Evolutionary conservation across 176 grass and related monocot genomes (phyloP), one percentile per base, ranked within the genome.

Genomic region (Aegilops tauschii): DNA sequence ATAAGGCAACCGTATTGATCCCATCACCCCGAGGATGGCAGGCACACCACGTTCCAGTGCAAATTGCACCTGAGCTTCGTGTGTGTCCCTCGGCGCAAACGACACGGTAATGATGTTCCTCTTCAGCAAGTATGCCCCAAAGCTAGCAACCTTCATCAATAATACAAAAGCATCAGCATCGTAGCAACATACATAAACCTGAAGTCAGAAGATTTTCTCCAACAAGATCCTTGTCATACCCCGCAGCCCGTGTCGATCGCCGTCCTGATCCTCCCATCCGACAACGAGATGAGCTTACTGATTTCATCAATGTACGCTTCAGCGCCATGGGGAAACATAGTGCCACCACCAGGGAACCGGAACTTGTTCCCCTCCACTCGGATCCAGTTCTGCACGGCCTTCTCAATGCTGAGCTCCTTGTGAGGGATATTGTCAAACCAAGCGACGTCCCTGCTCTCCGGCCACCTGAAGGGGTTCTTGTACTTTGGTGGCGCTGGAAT

Each of bases 401-500:
- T 98, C 91, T 98, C 96, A 5, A 98, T 94, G 87, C 96, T 98
- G 81, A 98, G 88, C 84, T 98, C 96, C 88, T 95, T 98, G 86
- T 98, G 96, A 11, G 96, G 96, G 59, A 98, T 98, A 34, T 98
- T 98, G 77, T 95, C 90, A 34, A 90, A 98, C 92, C 93, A 98
- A 28, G 93, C 96, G 1, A 94, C 88, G 81, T 98, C 93, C 45
- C 96, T 90, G 84, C 96, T 92, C 28, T 77, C 86, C 18, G 96
- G 96, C 96, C 96, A 98, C 81, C 80, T 92, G 14, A 76, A 76
- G 42, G 73, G 73, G 44, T 50, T 76, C 73, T 76, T 76, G 73
- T 76, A 76, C 73, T 86, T 93, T 3, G 91, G 93, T 2, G 96
- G 96, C 4, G 96, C 96, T 0, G 93, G 96, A 62, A 98, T 59